phyloP scores from a whole-genome alignment of 495 filamentous ascomycete genomes.

The Aspergillus steynii region DNA sequence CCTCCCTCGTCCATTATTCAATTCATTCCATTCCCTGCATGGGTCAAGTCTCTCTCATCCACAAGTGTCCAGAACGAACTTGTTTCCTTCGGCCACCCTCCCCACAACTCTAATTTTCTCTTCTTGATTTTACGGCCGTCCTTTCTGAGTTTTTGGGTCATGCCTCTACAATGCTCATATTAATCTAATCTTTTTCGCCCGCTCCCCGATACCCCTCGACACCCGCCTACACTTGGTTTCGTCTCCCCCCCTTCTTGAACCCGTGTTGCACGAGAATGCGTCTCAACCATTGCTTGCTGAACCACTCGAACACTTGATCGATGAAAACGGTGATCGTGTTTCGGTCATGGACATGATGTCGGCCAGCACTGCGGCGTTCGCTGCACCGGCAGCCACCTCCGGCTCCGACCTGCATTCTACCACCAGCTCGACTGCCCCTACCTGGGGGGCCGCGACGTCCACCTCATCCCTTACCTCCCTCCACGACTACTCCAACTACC shows the following conservation, averaged over 20 bases:
- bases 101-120: constrained; percentile 10
- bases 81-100: constrained; percentile 5
- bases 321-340: constrained; percentile 27
- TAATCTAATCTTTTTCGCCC: constrained; percentile 10
- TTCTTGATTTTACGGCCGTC: too few relatives aligned
- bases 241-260: not conserved
- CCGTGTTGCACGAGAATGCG: constrained; percentile 35
- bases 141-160: not conserved
- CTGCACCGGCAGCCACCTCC: constrained; percentile 28
- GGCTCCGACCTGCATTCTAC: constrained; percentile 44
- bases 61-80: constrained; percentile 10
- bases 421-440: constrained; percentile 33
- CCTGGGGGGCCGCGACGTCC: constrained; percentile 38
- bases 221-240: constrained; percentile 8
- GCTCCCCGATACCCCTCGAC: constrained; percentile 12
- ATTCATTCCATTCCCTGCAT: constrained; percentile 11
- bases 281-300: constrained; percentile 19
- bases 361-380: constrained; percentile 29
- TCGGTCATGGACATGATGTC: constrained; percentile 39
- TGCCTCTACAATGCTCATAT: not conserved
- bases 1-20: constrained; percentile 8
- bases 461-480: constrained; percentile 40
- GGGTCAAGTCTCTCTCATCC: constrained; percentile 5
- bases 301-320: constrained; percentile 24
- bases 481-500: constrained; percentile 51